Percentiles rank a stretch among this genome's conserved stretches.
Conservation (phyloP, 345 rosid genomes). For the Arabis alpina region DNA sequence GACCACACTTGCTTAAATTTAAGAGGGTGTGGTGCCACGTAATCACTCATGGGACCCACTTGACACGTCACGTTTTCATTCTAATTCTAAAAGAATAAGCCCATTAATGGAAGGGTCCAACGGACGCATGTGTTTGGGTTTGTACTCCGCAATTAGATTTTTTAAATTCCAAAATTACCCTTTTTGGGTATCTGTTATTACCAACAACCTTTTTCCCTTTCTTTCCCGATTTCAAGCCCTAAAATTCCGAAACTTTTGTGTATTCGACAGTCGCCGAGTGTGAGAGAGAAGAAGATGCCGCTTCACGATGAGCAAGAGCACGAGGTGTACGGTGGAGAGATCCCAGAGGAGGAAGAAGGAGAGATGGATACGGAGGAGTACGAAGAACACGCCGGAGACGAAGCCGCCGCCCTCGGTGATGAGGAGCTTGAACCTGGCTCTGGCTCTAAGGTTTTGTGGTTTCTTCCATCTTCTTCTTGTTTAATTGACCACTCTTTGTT, state of each 20-base stretch:
- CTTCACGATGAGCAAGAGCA: conserved; percentile 76
- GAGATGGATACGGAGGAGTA: conserved; percentile 65
- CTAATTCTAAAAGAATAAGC: neutral
- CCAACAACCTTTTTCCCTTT: conserved; percentile 15
- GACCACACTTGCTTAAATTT: conserved; percentile 17
- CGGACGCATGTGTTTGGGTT: neutral
- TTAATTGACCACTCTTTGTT: neutral
- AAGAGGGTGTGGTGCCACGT: conserved; percentile 23
- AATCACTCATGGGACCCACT: neutral
- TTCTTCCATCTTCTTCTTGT: conserved; percentile 21
- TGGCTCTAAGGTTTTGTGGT: conserved; percentile 57
- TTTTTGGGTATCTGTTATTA: neutral
- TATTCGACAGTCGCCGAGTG: conserved; percentile 38
- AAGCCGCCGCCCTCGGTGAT: conserved; percentile 48
- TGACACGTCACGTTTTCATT: neutral
- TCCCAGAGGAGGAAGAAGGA: conserved; percentile 82
- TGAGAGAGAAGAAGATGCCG: conserved; percentile 48
- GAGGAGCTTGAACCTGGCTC: conserved; percentile 60
- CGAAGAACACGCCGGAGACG: conserved; percentile 57
- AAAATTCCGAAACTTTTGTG: conserved; percentile 30
- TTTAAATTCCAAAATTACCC: conserved; percentile 10
- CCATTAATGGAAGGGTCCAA: conserved; percentile 5
- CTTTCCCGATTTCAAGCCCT: conserved; percentile 39
- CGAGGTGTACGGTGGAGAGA: conserved; percentile 87
- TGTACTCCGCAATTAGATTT: neutral